phyloP scores from a whole-genome alignment of 225 moss, liverwort and hornwort species.

The Straminergon stramineum region DNA sequence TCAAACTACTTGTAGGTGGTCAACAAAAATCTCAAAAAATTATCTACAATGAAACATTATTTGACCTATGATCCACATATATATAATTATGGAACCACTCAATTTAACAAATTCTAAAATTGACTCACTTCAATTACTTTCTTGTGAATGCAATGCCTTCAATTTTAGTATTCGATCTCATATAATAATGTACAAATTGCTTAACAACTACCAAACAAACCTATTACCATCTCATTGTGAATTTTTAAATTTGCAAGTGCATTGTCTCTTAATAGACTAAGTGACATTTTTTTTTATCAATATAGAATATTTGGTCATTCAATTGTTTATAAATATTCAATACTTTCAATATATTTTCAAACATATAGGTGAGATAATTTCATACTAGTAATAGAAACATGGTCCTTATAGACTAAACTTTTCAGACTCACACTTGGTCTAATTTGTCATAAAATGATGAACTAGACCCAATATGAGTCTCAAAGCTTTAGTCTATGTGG shows the following conservation, averaged over 20 bases:
- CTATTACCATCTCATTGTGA: not conserved
- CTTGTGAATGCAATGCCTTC: not conserved
- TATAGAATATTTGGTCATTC: too few species aligned
- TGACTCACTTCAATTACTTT: not conserved
- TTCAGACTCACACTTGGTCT: not conserved
- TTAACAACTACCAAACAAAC: fast-evolving
- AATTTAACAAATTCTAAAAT: not conserved
- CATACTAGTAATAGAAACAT: too few species aligned
- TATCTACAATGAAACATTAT: too few species aligned
- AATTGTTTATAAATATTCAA: not conserved
- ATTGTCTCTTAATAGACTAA: not conserved
- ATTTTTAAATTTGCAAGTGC: not conserved
- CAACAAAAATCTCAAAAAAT: not conserved
- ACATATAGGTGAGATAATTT: not conserved
- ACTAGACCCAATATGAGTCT: not conserved
- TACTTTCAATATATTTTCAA: not conserved
- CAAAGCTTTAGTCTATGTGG: not conserved
- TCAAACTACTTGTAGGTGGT: fast-evolving
- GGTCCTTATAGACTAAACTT: not conserved
- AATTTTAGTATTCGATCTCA: not conserved
- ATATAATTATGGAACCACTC: not conserved
- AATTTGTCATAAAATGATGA: not conserved
- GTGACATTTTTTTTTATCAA: not conserved
- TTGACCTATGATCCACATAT: not conserved
- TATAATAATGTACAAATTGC: not conserved